These are phyloP conservation scores for Annulohypoxylon maeteangense DNA, from an alignment of 495 filamentous ascomycete species.

Conservation along the genomic window DNA sequence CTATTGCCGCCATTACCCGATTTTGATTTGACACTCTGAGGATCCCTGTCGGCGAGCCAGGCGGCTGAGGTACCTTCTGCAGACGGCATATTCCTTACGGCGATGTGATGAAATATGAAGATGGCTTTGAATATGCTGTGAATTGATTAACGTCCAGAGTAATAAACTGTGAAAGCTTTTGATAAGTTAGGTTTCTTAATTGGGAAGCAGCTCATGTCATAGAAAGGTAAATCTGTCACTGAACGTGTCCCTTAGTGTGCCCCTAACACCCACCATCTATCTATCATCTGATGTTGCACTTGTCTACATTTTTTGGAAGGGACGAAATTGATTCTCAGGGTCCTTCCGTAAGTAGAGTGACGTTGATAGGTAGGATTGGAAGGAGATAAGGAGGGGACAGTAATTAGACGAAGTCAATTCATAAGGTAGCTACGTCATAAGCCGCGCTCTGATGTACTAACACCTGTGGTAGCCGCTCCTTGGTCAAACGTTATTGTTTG, in stretches of 20 bases:
- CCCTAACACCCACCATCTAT: neutral
- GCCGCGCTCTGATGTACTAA: constrained; percentile 4
- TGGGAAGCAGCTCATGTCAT: neutral
- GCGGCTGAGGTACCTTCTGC: neutral
- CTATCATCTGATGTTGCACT: neutral
- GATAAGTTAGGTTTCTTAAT: no score
- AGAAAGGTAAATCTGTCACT: neutral
- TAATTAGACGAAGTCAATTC: neutral
- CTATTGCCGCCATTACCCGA: constrained; percentile 40
- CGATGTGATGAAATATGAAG: neutral
- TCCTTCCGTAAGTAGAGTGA: constrained; percentile 33
- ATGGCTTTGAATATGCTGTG: neutral
- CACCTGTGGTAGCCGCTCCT: constrained; percentile 10
- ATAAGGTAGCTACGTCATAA: constrained; percentile 33
- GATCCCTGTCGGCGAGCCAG: constrained; percentile 20
- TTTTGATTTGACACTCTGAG: constrained; percentile 12
- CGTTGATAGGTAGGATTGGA: constrained; percentile 30
- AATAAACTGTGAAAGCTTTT: neutral
- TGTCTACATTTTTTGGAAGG: neutral
- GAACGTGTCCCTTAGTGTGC: neutral
- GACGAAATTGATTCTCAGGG: constrained; percentile 27
- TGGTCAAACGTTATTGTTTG: constrained; percentile 5
- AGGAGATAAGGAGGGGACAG: constrained; percentile 4
- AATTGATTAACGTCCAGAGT: neutral
- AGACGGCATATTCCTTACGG: constrained; percentile 1